Conservation (phyloP, 1,284 basidiomycete species). For the Wolfiporia cocos region DNA sequence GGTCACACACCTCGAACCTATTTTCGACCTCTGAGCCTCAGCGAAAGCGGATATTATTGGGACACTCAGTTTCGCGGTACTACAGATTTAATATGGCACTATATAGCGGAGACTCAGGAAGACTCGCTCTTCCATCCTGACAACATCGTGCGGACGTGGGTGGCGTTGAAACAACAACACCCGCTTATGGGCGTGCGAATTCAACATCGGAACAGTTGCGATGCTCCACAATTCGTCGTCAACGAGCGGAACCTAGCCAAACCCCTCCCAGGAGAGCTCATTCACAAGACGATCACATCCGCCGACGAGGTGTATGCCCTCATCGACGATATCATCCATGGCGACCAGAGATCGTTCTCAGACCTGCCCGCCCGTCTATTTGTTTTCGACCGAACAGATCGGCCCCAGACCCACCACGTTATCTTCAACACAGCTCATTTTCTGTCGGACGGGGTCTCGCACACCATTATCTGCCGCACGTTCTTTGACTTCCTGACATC, state of each 20-base stretch:
- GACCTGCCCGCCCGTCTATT: conserved; percentile 14
- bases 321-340: conserved; percentile 7
- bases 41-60: conserved; percentile 40
- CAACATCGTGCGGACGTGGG: conserved; percentile 37
- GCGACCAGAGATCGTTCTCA: conserved; percentile 9
- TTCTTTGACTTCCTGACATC: conserved; percentile 40
- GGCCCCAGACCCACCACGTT: conserved; percentile 30
- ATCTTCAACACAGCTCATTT: conserved; percentile 38
- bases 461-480: conserved; percentile 32
- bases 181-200: conserved; percentile 40
- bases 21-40: conserved; percentile 32
- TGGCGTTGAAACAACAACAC: conserved; percentile 35
- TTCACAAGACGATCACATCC: conserved; percentile 24
- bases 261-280: conserved; percentile 31
- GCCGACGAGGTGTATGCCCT: conserved; percentile 23
- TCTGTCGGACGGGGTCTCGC: conserved; percentile 44
- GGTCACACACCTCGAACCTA: conserved; percentile 57
- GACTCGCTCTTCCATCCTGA: conserved; percentile 16
- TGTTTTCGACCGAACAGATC: conserved; percentile 9
- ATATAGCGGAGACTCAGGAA: conserved; percentile 25
- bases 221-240: conserved; percentile 33
- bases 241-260: conserved; percentile 25
- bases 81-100: conserved; percentile 35
- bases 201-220: conserved; percentile 22
- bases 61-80: conserved; percentile 37